Evolutionary conservation across 805 yeast species (phyloP).

Genomic region (Kuraishia hungarica): DNA sequence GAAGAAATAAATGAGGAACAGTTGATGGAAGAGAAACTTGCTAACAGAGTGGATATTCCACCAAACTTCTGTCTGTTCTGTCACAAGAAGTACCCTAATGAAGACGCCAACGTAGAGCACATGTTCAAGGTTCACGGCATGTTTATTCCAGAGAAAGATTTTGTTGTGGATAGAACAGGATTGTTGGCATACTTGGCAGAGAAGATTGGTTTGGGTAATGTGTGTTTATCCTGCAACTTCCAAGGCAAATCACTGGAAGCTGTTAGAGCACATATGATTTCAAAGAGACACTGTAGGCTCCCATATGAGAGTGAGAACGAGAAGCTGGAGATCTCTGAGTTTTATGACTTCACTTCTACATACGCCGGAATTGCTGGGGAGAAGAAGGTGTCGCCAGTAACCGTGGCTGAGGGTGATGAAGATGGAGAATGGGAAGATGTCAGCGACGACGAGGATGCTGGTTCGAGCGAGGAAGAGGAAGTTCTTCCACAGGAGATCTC

Average conservation of each 20-base stretch:
- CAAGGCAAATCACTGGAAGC: slow-evolving; percentile 82
- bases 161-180: slow-evolving; percentile 61
- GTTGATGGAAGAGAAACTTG: slow-evolving; percentile 34
- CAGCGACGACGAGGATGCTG: slow-evolving; percentile 21
- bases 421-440: slow-evolving; percentile 26
- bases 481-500: slow-evolving; percentile 20
- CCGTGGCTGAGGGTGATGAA: slow-evolving; percentile 19
- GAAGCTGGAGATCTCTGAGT: slow-evolving; percentile 64
- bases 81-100: slow-evolving; percentile 23
- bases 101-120: slow-evolving; percentile 49
- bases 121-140: slow-evolving; percentile 79
- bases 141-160: slow-evolving; percentile 76
- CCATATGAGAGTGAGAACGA: slow-evolving; percentile 84
- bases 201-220: slow-evolving; percentile 72
- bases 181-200: slow-evolving; percentile 70
- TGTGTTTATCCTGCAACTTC: slow-evolving; percentile 75
- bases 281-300: slow-evolving; percentile 80
- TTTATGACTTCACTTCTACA: slow-evolving; percentile 75
- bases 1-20: slow-evolving; percentile 31
- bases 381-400: slow-evolving; percentile 19
- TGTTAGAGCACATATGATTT: slow-evolving; percentile 79
- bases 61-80: slow-evolving; percentile 44
- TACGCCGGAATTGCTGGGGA: slow-evolving; percentile 25
- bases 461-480: slow-evolving; percentile 22
- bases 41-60: slow-evolving; percentile 38